phyloP scores from a whole-genome alignment of 2,329 filamentous ascomycete species.

The Beauveria scarabaeidicola region DNA sequence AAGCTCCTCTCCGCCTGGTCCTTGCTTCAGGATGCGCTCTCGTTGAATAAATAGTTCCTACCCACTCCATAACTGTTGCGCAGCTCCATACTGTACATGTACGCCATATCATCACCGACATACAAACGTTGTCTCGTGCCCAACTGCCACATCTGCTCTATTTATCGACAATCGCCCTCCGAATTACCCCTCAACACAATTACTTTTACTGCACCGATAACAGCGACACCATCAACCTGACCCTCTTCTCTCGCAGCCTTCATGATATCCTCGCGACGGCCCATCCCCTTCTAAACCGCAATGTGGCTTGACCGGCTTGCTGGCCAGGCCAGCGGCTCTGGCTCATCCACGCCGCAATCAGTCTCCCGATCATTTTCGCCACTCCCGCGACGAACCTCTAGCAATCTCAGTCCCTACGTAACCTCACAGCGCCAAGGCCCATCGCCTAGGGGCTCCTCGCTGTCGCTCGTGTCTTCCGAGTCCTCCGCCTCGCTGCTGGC shows the following conservation, averaged over 20 bases:
- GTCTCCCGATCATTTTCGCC: constrained; percentile 65
- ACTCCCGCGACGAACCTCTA: constrained; percentile 56
- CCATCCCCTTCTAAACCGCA: constrained; percentile 17
- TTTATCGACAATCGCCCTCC: background rate
- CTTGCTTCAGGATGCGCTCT: constrained; percentile 2
- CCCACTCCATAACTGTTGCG: constrained; percentile 2
- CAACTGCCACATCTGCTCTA: background rate
- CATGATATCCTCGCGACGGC: constrained; percentile 12
- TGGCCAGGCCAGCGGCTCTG: constrained; percentile 53
- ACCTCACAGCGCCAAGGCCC: constrained; percentile 60
- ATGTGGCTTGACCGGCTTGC: constrained; percentile 93
- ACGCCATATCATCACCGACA: constrained; percentile 8
- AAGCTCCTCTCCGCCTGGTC: background rate
- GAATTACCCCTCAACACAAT: background rate
- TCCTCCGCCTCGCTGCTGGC: constrained; percentile 68
- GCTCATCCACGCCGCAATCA: constrained; percentile 51
- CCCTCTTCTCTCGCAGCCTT: background rate
- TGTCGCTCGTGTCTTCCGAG: constrained; percentile 69
- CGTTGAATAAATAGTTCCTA: background rate
- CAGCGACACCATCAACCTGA: background rate
- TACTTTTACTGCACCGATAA: background rate
- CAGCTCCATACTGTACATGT: constrained; percentile 2
- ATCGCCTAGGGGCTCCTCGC: constrained; percentile 64
- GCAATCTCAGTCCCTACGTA: constrained; percentile 59
- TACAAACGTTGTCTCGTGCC: constrained; percentile 5